Percentiles rank a stretch among this genome's conserved stretches.
These are phyloP conservation scores for Aquanectria penicillioides DNA, from an alignment of 2,329 filamentous ascomycete genomes.

Conservation along the genomic window DNA sequence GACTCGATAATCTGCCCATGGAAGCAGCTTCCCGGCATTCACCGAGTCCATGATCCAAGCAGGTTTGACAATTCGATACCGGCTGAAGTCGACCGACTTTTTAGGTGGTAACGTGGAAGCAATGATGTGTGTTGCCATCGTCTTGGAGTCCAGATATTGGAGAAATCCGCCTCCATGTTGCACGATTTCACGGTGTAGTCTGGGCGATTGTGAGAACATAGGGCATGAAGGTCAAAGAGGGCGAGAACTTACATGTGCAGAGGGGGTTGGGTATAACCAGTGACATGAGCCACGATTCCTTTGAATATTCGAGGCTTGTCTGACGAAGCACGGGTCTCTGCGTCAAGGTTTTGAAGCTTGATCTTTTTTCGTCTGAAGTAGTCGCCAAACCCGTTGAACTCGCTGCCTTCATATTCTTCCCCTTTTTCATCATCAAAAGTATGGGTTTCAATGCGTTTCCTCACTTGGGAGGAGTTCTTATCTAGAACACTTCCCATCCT, in stretches of 20 bases:
- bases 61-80: conserved; percentile 92
- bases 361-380: conserved; percentile 97
- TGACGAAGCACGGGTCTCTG: conserved; percentile 74
- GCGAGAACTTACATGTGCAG: conserved; percentile 71
- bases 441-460: conserved; percentile 72
- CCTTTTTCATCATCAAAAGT: conserved; percentile 83
- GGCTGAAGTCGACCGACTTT: conserved; percentile 87
- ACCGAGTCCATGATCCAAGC: conserved; percentile 95
- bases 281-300: conserved; percentile 89
- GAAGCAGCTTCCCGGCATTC: conserved; percentile 79
- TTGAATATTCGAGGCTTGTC: conserved; percentile 89
- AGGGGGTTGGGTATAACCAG: conserved; percentile 95
- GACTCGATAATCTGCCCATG: conserved; percentile 87
- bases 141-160: conserved; percentile 95
- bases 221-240: background rate
- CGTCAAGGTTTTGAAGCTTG: conserved; percentile 95
- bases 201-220: conserved; percentile 38
- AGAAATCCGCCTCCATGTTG: conserved; percentile 93
- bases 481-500: conserved; percentile 70
- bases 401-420: conserved; percentile 89
- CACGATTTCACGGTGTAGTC: conserved; percentile 85
- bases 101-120: conserved; percentile 91
- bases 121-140: conserved; percentile 94
- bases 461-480: conserved; percentile 70
- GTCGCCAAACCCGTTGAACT: conserved; percentile 88